A percentile compares a stretch with the other conserved stretches of the same genome.
Conservation (phyloP, 352 stramenopile species). For the Pythium periplocum region DNA sequence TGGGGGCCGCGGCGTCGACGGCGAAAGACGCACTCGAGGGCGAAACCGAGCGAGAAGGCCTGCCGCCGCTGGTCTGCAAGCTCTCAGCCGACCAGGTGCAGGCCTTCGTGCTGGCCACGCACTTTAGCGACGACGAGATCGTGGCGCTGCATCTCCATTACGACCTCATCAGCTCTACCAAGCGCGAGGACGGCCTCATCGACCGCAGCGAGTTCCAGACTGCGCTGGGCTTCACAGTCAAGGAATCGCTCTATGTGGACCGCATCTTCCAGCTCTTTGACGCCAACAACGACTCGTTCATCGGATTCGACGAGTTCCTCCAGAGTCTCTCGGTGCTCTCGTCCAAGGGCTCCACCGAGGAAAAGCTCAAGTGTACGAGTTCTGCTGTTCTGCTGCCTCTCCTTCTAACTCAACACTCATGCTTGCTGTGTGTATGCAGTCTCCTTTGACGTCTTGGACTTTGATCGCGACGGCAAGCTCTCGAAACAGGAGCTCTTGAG, state of each 20-base stretch:
- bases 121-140: constrained; percentile 61
- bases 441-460: constrained; percentile 71
- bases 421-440: constrained; percentile 25
- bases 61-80: constrained; percentile 34
- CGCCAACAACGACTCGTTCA: constrained; percentile 70
- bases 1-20: constrained; percentile 64
- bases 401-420: neutral
- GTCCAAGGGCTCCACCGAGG: constrained; percentile 51
- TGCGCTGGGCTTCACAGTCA: constrained; percentile 65
- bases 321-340: constrained; percentile 69
- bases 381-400: constrained; percentile 3
- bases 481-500: constrained; percentile 63
- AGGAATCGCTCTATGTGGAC: constrained; percentile 81
- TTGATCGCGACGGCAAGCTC: constrained; percentile 68
- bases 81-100: constrained; percentile 46
- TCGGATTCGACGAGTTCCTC: constrained; percentile 77
- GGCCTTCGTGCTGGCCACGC: constrained; percentile 29
- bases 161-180: constrained; percentile 58
- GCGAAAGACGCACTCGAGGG: constrained; percentile 34
- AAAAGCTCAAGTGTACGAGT: constrained; percentile 69
- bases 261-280: constrained; percentile 81
- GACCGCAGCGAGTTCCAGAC: constrained; percentile 79
- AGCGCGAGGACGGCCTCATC: constrained; percentile 66
- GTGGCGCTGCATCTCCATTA: constrained; percentile 56
- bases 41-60: neutral